Conservation (phyloP, 768 basidiomycete genomes). For the Rhizopogon vulgaris region DNA sequence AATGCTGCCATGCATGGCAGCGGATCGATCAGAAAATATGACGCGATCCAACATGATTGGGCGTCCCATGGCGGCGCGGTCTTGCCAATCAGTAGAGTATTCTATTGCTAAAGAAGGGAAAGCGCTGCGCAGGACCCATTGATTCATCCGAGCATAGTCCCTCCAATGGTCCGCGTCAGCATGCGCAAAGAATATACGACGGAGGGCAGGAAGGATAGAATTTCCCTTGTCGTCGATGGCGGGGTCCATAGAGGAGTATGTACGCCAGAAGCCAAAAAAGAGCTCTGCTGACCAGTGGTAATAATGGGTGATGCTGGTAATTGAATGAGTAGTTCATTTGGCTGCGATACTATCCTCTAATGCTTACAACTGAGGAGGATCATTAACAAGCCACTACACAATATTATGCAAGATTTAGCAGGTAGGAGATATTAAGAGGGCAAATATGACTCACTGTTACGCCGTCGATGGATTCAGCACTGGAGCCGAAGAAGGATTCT, state of each 20-base stretch:
- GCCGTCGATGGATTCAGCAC: constrained; percentile 74
- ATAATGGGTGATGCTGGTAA: constrained; percentile 75
- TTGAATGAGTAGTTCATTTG: neutral
- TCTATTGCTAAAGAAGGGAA: constrained; percentile 82
- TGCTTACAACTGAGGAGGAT: constrained; percentile 77
- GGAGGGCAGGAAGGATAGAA: constrained; percentile 66
- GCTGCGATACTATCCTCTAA: neutral
- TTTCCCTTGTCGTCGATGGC: constrained; percentile 58
- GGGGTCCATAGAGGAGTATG: constrained; percentile 78
- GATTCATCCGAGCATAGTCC: constrained; percentile 89
- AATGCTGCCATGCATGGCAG: constrained; percentile 67
- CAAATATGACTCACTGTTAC: constrained; percentile 46
- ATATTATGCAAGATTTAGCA: neutral
- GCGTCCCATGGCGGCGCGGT: constrained; percentile 62
- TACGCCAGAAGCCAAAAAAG: constrained; percentile 88
- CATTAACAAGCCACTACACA: constrained; percentile 70
- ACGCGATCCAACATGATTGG: constrained; percentile 85
- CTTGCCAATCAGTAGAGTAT: constrained; percentile 78
- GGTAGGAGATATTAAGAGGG: neutral
- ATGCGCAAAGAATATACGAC: constrained; percentile 72
- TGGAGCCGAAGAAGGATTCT: constrained; percentile 57
- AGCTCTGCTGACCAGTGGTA: constrained; percentile 93
- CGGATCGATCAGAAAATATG: constrained; percentile 79
- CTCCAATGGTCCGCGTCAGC: constrained; percentile 77
- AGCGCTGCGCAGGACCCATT: constrained; percentile 72